phyloP scores from a whole-genome alignment of 495 filamentous ascomycete species.

The Penicillium goetzii region DNA sequence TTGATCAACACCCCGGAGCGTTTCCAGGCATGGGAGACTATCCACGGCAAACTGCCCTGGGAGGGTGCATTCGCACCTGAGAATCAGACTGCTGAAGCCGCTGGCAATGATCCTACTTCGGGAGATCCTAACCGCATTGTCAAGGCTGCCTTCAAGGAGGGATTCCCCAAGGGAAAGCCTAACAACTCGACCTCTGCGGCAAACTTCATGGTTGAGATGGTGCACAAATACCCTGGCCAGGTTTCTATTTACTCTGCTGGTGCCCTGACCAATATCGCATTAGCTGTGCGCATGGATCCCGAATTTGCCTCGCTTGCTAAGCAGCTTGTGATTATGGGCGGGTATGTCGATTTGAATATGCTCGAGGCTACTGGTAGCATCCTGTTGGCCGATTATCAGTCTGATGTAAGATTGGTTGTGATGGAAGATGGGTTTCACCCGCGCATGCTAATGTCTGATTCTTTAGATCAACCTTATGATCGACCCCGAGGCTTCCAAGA shows the following conservation, averaged over 20 bases:
- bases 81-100: conserved; percentile 33
- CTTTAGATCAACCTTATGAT: conserved; percentile 44
- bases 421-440: background rate
- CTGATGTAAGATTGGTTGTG: conserved; percentile 29
- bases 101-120: conserved; percentile 39
- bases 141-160: conserved; percentile 39
- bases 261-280: conserved; percentile 47
- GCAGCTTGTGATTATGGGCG: conserved; percentile 45
- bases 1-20: conserved; percentile 38
- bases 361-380: conserved; percentile 34
- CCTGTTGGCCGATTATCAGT: conserved; percentile 37
- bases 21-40: conserved; percentile 38
- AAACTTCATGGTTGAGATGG: conserved; percentile 46
- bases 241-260: conserved; percentile 41
- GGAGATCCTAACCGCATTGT: conserved; percentile 37
- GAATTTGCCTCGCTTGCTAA: conserved; percentile 45
- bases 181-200: conserved; percentile 37
- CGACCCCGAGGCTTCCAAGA: conserved; percentile 48
- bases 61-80: conserved; percentile 40
- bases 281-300: conserved; percentile 44
- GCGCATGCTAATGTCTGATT: background rate
- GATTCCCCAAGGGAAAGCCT: conserved; percentile 35
- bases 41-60: conserved; percentile 40
- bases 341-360: conserved; percentile 47
- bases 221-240: conserved; percentile 42